Evolutionary conservation across 176 grass and related monocot genomes (phyloP).

Genomic region (Triticum timopheevii): DNA sequence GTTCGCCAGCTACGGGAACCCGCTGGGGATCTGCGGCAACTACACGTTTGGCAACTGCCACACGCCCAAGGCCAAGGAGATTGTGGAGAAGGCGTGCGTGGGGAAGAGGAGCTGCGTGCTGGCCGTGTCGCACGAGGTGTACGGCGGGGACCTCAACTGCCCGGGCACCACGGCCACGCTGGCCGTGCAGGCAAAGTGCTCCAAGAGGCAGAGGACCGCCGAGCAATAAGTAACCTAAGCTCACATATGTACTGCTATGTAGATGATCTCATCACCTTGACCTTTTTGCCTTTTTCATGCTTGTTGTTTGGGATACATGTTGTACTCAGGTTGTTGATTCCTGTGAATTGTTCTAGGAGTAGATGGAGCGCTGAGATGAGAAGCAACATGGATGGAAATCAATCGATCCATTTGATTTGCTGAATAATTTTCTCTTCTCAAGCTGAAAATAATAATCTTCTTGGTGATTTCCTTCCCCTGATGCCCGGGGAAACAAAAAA

Average conservation of each 20-base stretch:
- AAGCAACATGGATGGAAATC: constrained; percentile 26
- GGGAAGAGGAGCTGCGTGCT: constrained; percentile 60
- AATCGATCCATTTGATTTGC: not conserved
- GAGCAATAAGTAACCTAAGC: constrained; percentile 32
- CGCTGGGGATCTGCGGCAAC: constrained; percentile 72
- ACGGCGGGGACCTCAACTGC: constrained; percentile 65
- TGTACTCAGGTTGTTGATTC: constrained; percentile 12
- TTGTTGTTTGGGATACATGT: constrained; percentile 7
- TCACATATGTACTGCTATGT: not conserved
- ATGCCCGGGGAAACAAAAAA: not conserved
- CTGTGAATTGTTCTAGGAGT: not conserved
- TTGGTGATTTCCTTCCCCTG: too few relatives aligned
- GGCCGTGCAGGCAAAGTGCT: constrained; percentile 90
- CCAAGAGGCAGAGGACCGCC: constrained; percentile 41
- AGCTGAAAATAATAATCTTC: too few relatives aligned
- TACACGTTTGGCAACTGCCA: constrained; percentile 77
- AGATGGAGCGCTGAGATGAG: constrained; percentile 30
- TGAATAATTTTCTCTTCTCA: constrained; percentile 4
- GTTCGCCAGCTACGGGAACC: constrained; percentile 90
- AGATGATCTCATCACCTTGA: not conserved
- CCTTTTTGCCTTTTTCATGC: not conserved
- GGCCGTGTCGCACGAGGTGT: constrained; percentile 43
- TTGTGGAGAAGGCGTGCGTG: constrained; percentile 71
- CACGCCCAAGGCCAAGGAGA: constrained; percentile 37
- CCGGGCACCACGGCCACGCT: constrained; percentile 66